Evolutionary conservation across 164 flowering plant species (phyloP).

Genomic region (Aristolochia fimbriata): DNA sequence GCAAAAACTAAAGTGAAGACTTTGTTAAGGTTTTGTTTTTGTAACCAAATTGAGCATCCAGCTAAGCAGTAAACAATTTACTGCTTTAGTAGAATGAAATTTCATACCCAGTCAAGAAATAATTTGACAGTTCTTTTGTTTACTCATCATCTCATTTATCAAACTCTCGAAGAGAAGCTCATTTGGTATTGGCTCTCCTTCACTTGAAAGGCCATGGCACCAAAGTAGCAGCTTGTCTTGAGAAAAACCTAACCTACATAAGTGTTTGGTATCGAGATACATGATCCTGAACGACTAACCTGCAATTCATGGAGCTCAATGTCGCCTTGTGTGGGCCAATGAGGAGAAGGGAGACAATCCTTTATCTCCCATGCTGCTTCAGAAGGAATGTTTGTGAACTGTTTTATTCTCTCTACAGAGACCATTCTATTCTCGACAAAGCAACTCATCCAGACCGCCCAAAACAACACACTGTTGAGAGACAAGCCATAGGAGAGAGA

Average conservation of each 20-base stretch:
- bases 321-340: slow-evolving; percentile 79
- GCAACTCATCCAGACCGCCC: slow-evolving; percentile 61
- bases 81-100: no score
- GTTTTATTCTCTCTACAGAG: slow-evolving; percentile 87
- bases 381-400: slow-evolving; percentile 63
- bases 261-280: neutral
- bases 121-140: no score
- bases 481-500: slow-evolving; percentile 89
- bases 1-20: no score
- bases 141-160: no score
- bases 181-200: neutral
- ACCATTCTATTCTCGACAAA: slow-evolving; percentile 83
- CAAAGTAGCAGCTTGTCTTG: no score
- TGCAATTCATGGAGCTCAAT: slow-evolving; percentile 60
- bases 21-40: no score
- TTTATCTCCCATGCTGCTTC: slow-evolving; percentile 73
- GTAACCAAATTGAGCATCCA: no score
- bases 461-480: slow-evolving; percentile 58
- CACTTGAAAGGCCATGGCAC: neutral
- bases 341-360: slow-evolving; percentile 48
- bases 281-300: slow-evolving; percentile 24
- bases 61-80: no score
- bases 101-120: no score
- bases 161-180: neutral
- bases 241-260: no score